Conservation (phyloP, 495 filamentous ascomycete genomes). For the Hyaloscypha variabilis region DNA sequence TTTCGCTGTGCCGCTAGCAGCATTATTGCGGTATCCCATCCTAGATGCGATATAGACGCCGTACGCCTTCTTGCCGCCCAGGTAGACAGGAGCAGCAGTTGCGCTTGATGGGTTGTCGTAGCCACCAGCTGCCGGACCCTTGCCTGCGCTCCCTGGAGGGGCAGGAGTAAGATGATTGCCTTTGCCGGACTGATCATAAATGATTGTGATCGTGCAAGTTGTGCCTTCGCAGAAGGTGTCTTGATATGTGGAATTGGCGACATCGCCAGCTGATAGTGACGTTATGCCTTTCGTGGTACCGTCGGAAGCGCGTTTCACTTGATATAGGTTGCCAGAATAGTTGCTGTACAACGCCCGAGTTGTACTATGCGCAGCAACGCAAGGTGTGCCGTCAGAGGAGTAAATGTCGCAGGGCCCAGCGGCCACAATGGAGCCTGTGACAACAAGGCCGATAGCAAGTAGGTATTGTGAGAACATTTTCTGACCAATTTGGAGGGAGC, state of each 20-base stretch:
- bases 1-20: conserved; percentile 49
- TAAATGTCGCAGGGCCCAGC: conserved; percentile 63
- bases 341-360: conserved; percentile 57
- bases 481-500: conserved; percentile 26
- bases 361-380: conserved; percentile 61
- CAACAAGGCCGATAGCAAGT: conserved; percentile 42
- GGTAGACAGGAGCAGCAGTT: conserved; percentile 55
- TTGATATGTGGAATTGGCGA: conserved; percentile 58
- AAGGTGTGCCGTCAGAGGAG: conserved; percentile 53
- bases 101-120: conserved; percentile 55
- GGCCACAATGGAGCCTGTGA: conserved; percentile 41
- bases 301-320: conserved; percentile 56
- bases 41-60: conserved; percentile 59
- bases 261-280: conserved; percentile 50
- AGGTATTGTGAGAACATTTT: conserved; percentile 43
- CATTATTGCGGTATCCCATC: conserved; percentile 58
- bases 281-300: conserved; percentile 44
- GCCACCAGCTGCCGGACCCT: too few relatives aligned
- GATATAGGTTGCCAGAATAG: conserved; percentile 56
- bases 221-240: conserved; percentile 59
- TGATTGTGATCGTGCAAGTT: conserved; percentile 59
- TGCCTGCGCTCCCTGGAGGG: conserved; percentile 52
- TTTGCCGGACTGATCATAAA: conserved; percentile 63
- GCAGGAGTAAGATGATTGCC: conserved; percentile 61
- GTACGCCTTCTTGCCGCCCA: conserved; percentile 61